These are phyloP conservation scores for Strobilomyces confusus DNA, from an alignment of 768 basidiomycete species.

Conservation along the genomic window DNA sequence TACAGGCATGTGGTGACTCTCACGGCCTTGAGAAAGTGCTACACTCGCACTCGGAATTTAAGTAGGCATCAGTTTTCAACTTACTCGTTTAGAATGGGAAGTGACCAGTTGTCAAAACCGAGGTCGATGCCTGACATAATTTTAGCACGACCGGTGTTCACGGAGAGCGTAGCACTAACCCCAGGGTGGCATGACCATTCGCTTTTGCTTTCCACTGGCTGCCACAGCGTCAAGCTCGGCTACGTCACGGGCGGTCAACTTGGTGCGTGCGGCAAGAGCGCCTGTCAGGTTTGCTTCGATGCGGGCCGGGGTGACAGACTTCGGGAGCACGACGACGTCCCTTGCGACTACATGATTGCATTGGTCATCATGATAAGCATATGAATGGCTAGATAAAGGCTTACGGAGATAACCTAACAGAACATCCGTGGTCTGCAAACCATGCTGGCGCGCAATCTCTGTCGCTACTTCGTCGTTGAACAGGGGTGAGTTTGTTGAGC, in stretches of 20 bases:
- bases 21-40: not conserved
- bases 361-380: slow-evolving; percentile 3
- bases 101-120: slow-evolving; percentile 65
- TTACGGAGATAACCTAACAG: slow-evolving; percentile 61
- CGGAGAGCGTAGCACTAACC: slow-evolving; percentile 40
- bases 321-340: slow-evolving; percentile 64
- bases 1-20: not conserved
- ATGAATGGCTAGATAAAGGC: slow-evolving; percentile 15
- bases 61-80: not conserved
- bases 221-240: slow-evolving; percentile 53
- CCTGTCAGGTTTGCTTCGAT: slow-evolving; percentile 60
- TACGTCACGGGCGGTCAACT: slow-evolving; percentile 50
- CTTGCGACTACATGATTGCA: slow-evolving; percentile 47
- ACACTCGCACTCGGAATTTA: not conserved
- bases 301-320: slow-evolving; percentile 70
- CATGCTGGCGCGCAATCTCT: slow-evolving; percentile 57
- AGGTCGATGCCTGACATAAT: slow-evolving; percentile 50
- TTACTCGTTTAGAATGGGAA: slow-evolving; percentile 5
- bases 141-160: slow-evolving; percentile 12
- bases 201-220: slow-evolving; percentile 60
- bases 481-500: slow-evolving; percentile 63
- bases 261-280: slow-evolving; percentile 41
- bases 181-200: slow-evolving; percentile 68
- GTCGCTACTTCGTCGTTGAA: slow-evolving; percentile 57
- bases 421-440: slow-evolving; percentile 51